Evolutionary conservation across 179 eudicot species (phyloP), one percentile per base, ranked within the genome.

Genomic region (Amaranthus tricolor): DNA sequence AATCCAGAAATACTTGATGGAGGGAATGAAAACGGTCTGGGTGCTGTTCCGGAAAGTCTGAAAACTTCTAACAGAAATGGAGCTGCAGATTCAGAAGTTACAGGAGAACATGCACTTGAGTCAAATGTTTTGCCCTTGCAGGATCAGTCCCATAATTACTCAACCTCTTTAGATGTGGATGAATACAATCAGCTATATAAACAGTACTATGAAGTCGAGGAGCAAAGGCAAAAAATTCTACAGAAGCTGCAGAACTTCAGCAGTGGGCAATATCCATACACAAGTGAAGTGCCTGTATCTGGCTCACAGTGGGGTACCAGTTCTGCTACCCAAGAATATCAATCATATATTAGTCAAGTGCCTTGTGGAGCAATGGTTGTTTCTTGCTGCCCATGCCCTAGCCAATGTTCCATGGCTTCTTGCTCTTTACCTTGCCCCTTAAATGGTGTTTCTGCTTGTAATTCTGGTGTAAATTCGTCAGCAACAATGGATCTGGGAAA

Each of bases 191-290:
- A 78, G 67, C 78, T 94, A 52, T 80, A 85, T 74, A 86, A 83
- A 77, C 86, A 89, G 73, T 92, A 91, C 74, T 85, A 89, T 63
- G 92, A 89, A 84, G 43, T 90, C 66, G 97, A 94, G 77, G 94
- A 82, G 79, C 93, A 91, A 85, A 86, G 94, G 79, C 88, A 87
- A 70, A 84, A 83, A 72, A 79, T 94, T 84, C 76, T 92, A 44
- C 86, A 88, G 81, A 88, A 88, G 73, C 85, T 94, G 86, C 85
- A 92, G 74, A 86, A 81, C 52, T 83, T 73, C 62, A 84, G 86
- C 59, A 75, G 67, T 76, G 81, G 87, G 88, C 65, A 77, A 79
- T 74, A 81, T 77, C 79, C 76, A 43, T 62, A 70, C 71, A 57
- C 67, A 45, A 81, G 49, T 64, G 85, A 86, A 74, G 71, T 80